Conservation (phyloP, 1,284 basidiomycete genomes). For the Coriolopsis trogii region DNA sequence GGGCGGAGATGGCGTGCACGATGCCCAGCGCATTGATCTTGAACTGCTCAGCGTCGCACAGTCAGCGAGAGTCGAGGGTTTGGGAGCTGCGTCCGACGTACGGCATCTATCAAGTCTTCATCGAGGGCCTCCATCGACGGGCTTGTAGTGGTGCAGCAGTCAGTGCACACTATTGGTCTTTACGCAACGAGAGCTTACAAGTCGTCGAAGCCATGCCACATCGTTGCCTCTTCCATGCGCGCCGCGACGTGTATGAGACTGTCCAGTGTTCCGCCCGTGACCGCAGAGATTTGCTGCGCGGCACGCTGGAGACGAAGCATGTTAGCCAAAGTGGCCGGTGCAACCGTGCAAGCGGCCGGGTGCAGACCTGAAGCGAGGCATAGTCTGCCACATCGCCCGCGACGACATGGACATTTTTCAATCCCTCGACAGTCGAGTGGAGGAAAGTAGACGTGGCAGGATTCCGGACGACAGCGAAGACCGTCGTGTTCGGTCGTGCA, state of each 20-base stretch:
- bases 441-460: slow-evolving; percentile 20
- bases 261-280: slow-evolving; percentile 12
- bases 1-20: slow-evolving; percentile 40
- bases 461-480: slow-evolving; percentile 31
- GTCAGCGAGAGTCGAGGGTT: too few species aligned
- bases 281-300: background rate
- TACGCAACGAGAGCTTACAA: slow-evolving; percentile 15
- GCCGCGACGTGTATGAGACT: slow-evolving; percentile 17
- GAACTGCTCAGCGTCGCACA: slow-evolving; percentile 22
- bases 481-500: background rate
- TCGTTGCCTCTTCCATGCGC: background rate
- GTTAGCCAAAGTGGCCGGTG: background rate
- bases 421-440: slow-evolving; percentile 15
- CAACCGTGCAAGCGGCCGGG: too few species aligned
- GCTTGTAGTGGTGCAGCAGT: slow-evolving; percentile 1
- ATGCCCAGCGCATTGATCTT: slow-evolving; percentile 43
- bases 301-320: background rate
- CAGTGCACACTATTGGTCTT: too few species aligned
- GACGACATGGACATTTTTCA: slow-evolving; percentile 30
- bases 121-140: slow-evolving; percentile 18
- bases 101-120: slow-evolving; percentile 14
- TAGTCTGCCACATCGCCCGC: slow-evolving; percentile 29
- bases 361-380: slow-evolving; percentile 27
- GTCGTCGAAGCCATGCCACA: slow-evolving; percentile 7
- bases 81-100: background rate